These are phyloP conservation scores for Geosmithia morbida DNA, from an alignment of 2,329 filamentous ascomycete species.

Conservation along the genomic window DNA sequence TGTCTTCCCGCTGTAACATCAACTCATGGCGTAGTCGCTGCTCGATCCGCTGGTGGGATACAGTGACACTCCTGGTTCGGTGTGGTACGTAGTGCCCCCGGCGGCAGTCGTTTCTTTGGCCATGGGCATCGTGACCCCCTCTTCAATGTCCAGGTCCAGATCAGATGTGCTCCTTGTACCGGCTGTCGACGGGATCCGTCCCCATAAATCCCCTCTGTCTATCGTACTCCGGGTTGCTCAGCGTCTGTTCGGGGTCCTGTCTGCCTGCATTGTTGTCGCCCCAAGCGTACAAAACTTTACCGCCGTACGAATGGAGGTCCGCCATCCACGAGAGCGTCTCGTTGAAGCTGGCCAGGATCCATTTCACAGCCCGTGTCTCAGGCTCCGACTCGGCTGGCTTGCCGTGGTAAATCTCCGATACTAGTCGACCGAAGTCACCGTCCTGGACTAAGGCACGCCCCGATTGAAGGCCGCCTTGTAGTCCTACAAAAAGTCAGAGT, in stretches of 20 bases:
- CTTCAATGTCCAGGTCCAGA: conserved; percentile 18
- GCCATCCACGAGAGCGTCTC: conserved; percentile 38
- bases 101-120: conserved; percentile 22
- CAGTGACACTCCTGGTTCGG: conserved; percentile 22
- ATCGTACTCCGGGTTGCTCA: conserved; percentile 35
- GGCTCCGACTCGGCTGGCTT: conserved; percentile 36
- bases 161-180: conserved; percentile 31
- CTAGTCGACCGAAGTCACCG: conserved; percentile 22
- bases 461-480: conserved; percentile 26
- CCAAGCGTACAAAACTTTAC: conserved; percentile 39
- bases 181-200: conserved; percentile 14
- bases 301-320: conserved; percentile 40
- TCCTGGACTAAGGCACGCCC: conserved; percentile 16
- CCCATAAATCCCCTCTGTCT: conserved; percentile 31
- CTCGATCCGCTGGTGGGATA: conserved; percentile 30
- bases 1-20: conserved; percentile 19
- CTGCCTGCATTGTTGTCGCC: conserved; percentile 39
- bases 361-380: conserved; percentile 39
- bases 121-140: conserved; percentile 10
- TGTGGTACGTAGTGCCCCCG: conserved; percentile 19
- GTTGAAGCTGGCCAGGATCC: conserved; percentile 31
- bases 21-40: conserved; percentile 30
- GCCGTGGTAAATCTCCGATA: conserved; percentile 34
- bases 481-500: conserved; percentile 45
- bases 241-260: conserved; percentile 29